phyloP scores from a whole-genome alignment of 2,329 filamentous ascomycete genomes.

The Fusarium ambrosium region DNA sequence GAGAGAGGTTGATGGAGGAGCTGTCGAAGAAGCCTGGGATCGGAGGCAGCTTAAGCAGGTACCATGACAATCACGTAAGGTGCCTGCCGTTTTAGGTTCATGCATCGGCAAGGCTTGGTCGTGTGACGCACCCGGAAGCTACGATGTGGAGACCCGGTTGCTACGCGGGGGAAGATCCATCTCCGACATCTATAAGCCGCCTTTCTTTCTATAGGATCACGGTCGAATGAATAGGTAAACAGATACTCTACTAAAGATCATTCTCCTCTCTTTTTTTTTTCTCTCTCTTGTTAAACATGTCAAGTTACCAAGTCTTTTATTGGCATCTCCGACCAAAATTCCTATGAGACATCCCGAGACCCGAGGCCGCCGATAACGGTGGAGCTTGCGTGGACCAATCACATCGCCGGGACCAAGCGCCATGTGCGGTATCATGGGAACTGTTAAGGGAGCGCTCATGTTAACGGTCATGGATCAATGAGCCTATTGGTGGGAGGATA shows the following conservation, averaged over 20 bases:
- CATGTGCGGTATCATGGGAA: neutral
- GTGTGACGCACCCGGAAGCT: constrained; percentile 36
- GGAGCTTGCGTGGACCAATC: neutral
- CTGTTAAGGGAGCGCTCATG: neutral
- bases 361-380: neutral
- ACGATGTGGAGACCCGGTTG: constrained; percentile 39
- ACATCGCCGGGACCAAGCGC: neutral
- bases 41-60: constrained; percentile 30
- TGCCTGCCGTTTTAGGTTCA: constrained; percentile 38
- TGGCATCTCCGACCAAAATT: neutral
- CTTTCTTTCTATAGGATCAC: neutral
- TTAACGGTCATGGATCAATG: neutral
- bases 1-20: constrained; percentile 25
- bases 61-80: constrained; percentile 43
- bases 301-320: neutral
- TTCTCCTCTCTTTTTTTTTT: neutral
- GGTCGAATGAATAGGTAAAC: neutral
- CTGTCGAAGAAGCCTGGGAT: constrained; percentile 24
- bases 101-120: constrained; percentile 32
- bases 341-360: neutral
- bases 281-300: neutral
- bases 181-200: neutral
- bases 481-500: neutral
- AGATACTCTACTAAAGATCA: neutral
- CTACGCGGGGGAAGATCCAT: constrained; percentile 15